Base-by-base conservation (phyloP, 78 protist genomes). In the Pelomyxa schiedti region DNA sequence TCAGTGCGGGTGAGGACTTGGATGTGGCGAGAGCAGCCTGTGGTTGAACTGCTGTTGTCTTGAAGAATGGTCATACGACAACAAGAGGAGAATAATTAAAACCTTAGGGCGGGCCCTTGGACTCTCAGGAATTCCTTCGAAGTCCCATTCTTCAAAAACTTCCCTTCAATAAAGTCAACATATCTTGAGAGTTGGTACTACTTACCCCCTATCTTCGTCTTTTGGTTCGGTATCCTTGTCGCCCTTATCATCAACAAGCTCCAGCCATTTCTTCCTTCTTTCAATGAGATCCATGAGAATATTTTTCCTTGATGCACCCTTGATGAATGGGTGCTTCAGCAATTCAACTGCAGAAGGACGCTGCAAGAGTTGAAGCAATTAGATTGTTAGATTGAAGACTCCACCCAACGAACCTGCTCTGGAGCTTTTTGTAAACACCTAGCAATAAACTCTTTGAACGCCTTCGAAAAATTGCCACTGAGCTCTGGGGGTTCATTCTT, bases 331-430 rank as follows among this genome's bases (percentile, higher is more conserved):
- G 66, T 92, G 95, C 75, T 90, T 76, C 29, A 96, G 86, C 16
- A 96, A 84, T n/a, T 94, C 95, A 52, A 78, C 76, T 16, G 98
- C 95, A 6, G 87, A 78, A 26, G 95, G 95, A 4, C 99, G 39
- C 72, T 78, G n/a, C n/a, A n/a, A n/a, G n/a, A n/a, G n/a, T n/a
- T n/a, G n/a, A n/a, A n/a, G n/a, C n/a, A n/a, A n/a, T n/a, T n/a
- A n/a, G n/a, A n/a, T n/a, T n/a, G n/a, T n/a, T n/a, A n/a, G n/a
- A n/a, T n/a, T n/a, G n/a, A n/a, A n/a, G n/a, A n/a, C n/a, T n/a
- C n/a, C n/a, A n/a, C n/a, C n/a, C n/a, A n/a, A n/a, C n/a, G n/a
- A n/a, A n/a, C n/a, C n/a, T n/a, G 77, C 29, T 64, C 78, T 24
- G 95, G 89, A n/a, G 93, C 95, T 79, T 91, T 95, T 8, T 67